phyloP scores from a whole-genome alignment of 2,329 filamentous ascomycete species.

The Ophiosphaerella korrae region DNA sequence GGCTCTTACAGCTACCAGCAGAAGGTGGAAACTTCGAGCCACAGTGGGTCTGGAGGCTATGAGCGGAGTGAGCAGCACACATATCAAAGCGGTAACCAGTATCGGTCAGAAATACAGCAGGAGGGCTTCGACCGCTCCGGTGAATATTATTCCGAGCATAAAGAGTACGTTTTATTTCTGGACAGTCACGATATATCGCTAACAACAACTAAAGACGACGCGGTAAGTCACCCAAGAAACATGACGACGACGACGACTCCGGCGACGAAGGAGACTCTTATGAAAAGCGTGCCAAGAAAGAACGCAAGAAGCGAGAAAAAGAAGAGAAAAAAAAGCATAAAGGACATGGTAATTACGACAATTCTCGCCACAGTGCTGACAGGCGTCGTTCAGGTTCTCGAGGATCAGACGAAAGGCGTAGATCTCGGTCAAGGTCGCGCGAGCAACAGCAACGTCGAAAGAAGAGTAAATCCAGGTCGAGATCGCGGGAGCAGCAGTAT shows the following conservation, averaged over 20 bases:
- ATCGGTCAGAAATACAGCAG: constrained; percentile 42
- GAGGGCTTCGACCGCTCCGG: constrained; percentile 46
- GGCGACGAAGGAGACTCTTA: constrained; percentile 37
- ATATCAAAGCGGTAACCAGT: constrained; percentile 53
- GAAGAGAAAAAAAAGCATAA: constrained; percentile 26
- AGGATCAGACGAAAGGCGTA: constrained; percentile 10
- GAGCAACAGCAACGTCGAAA: constrained; percentile 22
- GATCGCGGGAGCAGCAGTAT: constrained; percentile 12
- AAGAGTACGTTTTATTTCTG: constrained; percentile 37
- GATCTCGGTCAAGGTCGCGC: constrained; percentile 15
- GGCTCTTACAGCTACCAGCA: constrained; percentile 63
- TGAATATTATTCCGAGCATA: constrained; percentile 50
- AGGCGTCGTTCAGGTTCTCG: constrained; percentile 25
- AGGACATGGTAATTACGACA: constrained; percentile 16
- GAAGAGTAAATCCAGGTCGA: constrained; percentile 15
- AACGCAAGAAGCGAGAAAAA: constrained; percentile 28
- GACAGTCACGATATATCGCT: constrained; percentile 2
- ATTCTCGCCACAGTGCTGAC: constrained; percentile 24
- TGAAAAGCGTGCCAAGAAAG: constrained; percentile 25
- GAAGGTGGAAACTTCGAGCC: constrained; percentile 59
- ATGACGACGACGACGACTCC: constrained; percentile 40
- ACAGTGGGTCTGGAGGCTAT: constrained; percentile 58
- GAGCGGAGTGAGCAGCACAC: constrained; percentile 63
- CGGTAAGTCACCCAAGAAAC: constrained; percentile 49
- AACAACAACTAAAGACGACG: constrained; percentile 32